Base-by-base conservation (phyloP, 2,329 filamentous ascomycete species). In the Capronia americana region DNA sequence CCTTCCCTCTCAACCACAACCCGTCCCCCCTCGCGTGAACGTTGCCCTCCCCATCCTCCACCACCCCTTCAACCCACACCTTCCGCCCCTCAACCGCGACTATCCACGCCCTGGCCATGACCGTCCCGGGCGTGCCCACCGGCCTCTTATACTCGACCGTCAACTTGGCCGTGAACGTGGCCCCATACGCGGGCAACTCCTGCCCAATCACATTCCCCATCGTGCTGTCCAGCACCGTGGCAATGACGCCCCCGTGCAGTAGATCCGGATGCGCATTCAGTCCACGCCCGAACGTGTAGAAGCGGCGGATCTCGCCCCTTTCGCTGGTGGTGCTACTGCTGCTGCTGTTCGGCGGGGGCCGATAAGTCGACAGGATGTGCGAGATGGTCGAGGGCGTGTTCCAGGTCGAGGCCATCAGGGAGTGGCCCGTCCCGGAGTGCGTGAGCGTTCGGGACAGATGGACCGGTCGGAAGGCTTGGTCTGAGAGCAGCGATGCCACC, bases 1-100 rank as follows among this genome's bases (percentile, higher is more conserved):
- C 66, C n/a, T 72, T 72, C 11, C 70, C 74, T 57, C 76, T 69
- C 61, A 81, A 65, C 77, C 79, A 81, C 67, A 81, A 77, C 3
- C 77, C 79, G 67, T 80, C 76, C 1, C 78, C 79, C 70, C 79
- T 77, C 2, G 77, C 74, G 67, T 76, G 77, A 8, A 81, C 73
- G 30, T 73, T 69, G 10, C 73, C 74, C 23, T 76, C 72, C 48
- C 77, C 78, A 38, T 77, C 75, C 71, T 81, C 79, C 23, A 80
- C 54, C 12, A 76, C 72, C 7, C 78, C 79, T 41, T 76, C 68
- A 12, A 79, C 75, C 78, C 79, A 81, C 64, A 75, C 76, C 73
- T 81, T 81, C 69, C 75, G 75, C 8, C 77, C 79, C 3, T 75
- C 72, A 4, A 75, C 73, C 30, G 72, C 60, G n/a, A 48, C 44